phyloP scores from a whole-genome alignment of 2,329 filamentous ascomycete species.

The Colletotrichum tropicicola region DNA sequence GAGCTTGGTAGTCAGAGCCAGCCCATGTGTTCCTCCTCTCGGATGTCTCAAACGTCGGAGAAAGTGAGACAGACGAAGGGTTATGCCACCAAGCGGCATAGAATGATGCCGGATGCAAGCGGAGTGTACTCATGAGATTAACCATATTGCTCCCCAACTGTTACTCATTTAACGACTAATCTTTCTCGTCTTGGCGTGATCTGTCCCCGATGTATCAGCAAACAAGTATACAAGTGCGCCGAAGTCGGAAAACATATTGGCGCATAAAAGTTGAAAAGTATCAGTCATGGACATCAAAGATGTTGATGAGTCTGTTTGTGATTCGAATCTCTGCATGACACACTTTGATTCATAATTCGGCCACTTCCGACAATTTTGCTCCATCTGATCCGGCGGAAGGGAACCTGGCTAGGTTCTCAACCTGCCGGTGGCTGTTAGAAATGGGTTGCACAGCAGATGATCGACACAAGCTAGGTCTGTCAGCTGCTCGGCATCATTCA shows the following conservation, averaged over 20 bases:
- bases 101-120: no score
- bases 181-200: no score
- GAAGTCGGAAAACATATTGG: no score
- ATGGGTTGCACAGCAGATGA: not conserved
- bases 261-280: no score
- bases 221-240: no score
- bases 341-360: not conserved
- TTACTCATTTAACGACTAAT: no score
- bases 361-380: not conserved
- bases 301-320: not conserved
- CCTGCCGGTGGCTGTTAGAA: not conserved
- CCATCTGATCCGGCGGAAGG: not conserved
- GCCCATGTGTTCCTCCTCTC: not conserved
- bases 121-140: no score
- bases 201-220: no score
- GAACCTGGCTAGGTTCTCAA: not conserved
- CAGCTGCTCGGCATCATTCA: not conserved
- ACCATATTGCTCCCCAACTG: no score
- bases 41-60: conserved; percentile 4
- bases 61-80: not conserved
- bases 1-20: not conserved
- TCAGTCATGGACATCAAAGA: no score
- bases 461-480: not conserved
- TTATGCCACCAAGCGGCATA: not conserved
- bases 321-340: not conserved